Percentiles rank a stretch among this genome's conserved stretches.
phyloP scores from a whole-genome alignment of 768 basidiomycete species.

The Rhodocollybia butyracea region DNA sequence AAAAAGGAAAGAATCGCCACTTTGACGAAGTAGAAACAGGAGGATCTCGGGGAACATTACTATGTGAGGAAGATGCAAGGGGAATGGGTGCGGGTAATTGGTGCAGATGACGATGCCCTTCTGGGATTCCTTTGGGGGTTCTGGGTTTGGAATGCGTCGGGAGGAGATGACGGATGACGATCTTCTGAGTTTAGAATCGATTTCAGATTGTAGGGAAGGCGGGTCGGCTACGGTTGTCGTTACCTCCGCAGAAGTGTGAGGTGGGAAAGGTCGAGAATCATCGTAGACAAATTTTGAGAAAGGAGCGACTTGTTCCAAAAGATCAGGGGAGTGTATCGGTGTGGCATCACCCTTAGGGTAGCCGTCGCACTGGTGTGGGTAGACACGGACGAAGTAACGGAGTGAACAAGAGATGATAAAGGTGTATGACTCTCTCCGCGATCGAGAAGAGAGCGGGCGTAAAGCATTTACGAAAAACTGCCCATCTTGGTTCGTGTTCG shows the following conservation, averaged over 20 bases:
- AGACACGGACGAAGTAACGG: slow-evolving; percentile 15
- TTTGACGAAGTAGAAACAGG: slow-evolving; percentile 23
- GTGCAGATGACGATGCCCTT: slow-evolving; percentile 13
- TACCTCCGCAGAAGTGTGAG: background rate
- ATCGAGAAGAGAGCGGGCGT: slow-evolving; percentile 39
- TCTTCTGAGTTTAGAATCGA: background rate
- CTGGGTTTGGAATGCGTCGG: background rate
- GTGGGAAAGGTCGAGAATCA: slow-evolving; percentile 8
- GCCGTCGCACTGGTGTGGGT: slow-evolving; percentile 5
- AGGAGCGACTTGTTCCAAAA: slow-evolving; percentile 15
- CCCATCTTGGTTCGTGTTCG: slow-evolving; percentile 43
- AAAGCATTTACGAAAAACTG: slow-evolving; percentile 55
- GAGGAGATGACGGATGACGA: slow-evolving; percentile 5
- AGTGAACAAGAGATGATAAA: slow-evolving; percentile 20
- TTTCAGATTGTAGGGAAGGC: background rate
- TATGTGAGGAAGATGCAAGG: background rate
- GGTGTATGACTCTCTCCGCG: slow-evolving; percentile 34
- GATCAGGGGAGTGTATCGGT: slow-evolving; percentile 16
- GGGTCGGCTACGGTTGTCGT: background rate
- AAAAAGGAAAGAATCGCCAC: slow-evolving; percentile 44
- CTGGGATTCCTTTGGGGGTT: slow-evolving; percentile 10
- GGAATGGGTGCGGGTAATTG: too few species aligned
- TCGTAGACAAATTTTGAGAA: slow-evolving; percentile 20
- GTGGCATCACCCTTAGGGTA: slow-evolving; percentile 16
- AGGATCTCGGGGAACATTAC: slow-evolving; percentile 9